Evolutionary conservation across 2,329 filamentous ascomycete genomes (phyloP).

Genomic region (Alternaria consortialis): DNA sequence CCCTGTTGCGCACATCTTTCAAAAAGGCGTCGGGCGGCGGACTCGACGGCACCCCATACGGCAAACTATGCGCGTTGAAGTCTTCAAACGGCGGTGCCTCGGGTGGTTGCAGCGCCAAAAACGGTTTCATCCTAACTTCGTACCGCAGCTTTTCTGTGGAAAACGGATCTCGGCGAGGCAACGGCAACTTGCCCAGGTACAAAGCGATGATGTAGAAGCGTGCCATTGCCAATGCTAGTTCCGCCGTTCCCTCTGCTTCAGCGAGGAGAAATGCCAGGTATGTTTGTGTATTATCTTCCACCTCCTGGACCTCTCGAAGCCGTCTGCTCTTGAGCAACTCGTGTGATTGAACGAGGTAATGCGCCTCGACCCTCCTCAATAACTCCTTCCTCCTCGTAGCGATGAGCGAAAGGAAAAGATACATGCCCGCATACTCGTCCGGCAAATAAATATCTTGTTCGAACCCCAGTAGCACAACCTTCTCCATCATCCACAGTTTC

Average conservation of each 20-base stretch:
- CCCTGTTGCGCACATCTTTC: conserved; percentile 15
- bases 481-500: conserved; percentile 88
- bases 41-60: conserved; percentile 37
- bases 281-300: conserved; percentile 17
- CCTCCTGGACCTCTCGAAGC: conserved; percentile 18
- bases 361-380: conserved; percentile 27
- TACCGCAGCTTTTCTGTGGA: conserved; percentile 74
- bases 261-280: conserved; percentile 40
- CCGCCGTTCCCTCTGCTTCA: conserved; percentile 35
- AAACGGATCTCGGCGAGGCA: conserved; percentile 66
- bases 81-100: conserved; percentile 71
- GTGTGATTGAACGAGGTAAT: conserved; percentile 18
- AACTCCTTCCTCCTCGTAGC: conserved; percentile 33
- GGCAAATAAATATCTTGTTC: conserved; percentile 89
- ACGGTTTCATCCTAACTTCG: conserved; percentile 87
- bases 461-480: conserved; percentile 89
- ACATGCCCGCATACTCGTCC: conserved; percentile 87
- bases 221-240: conserved; percentile 43
- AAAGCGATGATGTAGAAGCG: conserved; percentile 72
- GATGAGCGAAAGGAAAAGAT: conserved; percentile 66
- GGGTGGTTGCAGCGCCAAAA: conserved; percentile 73
- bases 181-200: conserved; percentile 64
- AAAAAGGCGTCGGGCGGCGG: conserved; percentile 17
- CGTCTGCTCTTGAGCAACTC: conserved; percentile 6
- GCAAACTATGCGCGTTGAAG: conserved; percentile 57